Base-by-base conservation (phyloP, 2,329 filamentous ascomycete genomes). In the Leptosphaerulina australis region DNA sequence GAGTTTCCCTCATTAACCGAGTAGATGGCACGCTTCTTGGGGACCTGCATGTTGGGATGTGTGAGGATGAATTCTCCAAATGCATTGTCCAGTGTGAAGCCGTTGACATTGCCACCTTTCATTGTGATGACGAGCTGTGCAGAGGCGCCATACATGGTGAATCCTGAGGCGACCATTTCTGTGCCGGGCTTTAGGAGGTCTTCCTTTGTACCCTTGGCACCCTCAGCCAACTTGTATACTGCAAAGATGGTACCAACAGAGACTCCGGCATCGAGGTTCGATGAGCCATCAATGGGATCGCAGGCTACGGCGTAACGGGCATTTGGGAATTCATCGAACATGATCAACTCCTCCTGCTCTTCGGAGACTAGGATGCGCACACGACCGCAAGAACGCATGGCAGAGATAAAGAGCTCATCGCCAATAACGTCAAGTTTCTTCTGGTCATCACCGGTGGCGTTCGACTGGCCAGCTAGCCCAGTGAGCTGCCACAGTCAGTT, bases 361-460 rank as follows among this genome's bases (percentile, higher is more conserved):
- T 99, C 94, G 0, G 94, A 99, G n/a, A 99, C 92, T 26, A 99
- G 81, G 51, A 97, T 80, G 43, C 91, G 86, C 72, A 92, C 94
- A 75, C 91, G 92, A 66, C 91, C 92, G 21, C 89, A 96, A 44
- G 90, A 93, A 63, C 85, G 85, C 94, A 99, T 97, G 58, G 92
- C 90, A 55, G 90, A 87, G 70, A 99, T 90, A 79, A 99, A 99
- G 66, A 99, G 83, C 73, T 99, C 94, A 74, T 99, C 97, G 74
- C 92, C 93, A 72, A 99, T 97, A 53, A 99, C 93, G 73, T 99
- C 94, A 56, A 99, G 90, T 80, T 99, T 99, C 85, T 99, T 99
- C 76, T 99, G 94, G 74, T 97, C 94, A 75, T 99, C 94, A 60
- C 94, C 94, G 3, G 94, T 97, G 44, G 83, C 90, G 78, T 99